Conservation (phyloP, 169 alveolate species). For the Babesia bovis region DNA sequence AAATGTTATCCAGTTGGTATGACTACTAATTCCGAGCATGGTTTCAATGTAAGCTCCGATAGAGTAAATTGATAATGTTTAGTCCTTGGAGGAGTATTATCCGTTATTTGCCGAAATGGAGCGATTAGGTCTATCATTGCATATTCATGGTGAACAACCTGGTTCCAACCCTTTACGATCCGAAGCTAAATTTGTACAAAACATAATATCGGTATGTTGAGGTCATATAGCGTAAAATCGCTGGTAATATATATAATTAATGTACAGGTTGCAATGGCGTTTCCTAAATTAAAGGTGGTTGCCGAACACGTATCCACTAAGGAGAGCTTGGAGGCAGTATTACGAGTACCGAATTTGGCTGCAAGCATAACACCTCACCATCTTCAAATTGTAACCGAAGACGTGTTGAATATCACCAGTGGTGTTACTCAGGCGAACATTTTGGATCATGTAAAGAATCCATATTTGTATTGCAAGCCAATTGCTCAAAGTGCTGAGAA, state of each 20-base stretch:
- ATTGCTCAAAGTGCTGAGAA: constrained; percentile 70
- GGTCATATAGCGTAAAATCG: neutral
- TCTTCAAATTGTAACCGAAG: constrained; percentile 34
- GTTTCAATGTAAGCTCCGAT: constrained; percentile 46
- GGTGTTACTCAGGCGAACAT: constrained; percentile 41
- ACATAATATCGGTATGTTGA: constrained; percentile 62
- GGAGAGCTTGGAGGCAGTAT: constrained; percentile 52
- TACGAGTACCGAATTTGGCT: constrained; percentile 62
- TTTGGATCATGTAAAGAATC: constrained; percentile 61
- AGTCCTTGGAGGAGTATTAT: constrained; percentile 70
- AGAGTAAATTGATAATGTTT: neutral
- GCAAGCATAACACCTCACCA: constrained; percentile 65
- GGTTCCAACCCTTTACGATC: constrained; percentile 70
- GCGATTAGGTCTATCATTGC: constrained; percentile 67
- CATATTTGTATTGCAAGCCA: constrained; percentile 76
- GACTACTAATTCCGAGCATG: constrained; percentile 75
- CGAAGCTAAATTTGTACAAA: constrained; percentile 63
- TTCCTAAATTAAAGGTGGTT: constrained; percentile 74
- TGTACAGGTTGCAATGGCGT: constrained; percentile 46
- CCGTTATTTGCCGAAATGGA: constrained; percentile 72
- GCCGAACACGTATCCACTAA: constrained; percentile 73
- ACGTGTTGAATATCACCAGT: constrained; percentile 29
- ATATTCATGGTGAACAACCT: constrained; percentile 76
- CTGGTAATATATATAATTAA: neutral
- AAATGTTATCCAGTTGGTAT: constrained; percentile 76